Evolutionary conservation across 768 basidiomycete genomes (phyloP).

Genomic region (Psilocybe cyanescens): DNA sequence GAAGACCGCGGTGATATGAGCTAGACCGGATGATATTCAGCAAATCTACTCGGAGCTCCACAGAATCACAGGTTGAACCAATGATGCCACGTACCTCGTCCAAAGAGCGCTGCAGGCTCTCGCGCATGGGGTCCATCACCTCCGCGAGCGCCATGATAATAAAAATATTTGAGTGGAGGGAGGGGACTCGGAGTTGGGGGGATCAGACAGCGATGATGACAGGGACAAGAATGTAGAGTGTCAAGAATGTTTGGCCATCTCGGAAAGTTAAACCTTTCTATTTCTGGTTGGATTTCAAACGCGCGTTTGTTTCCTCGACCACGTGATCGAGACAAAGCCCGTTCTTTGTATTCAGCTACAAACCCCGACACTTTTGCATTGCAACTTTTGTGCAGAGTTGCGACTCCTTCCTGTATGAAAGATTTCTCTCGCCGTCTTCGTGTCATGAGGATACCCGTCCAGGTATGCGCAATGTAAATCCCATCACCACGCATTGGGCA

Average conservation of each 20-base stretch:
- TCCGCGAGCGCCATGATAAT: conserved; percentile 29
- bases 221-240: background rate
- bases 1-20: conserved; percentile 67
- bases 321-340: conserved; percentile 1
- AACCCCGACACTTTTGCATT: background rate
- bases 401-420: background rate
- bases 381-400: too few relatives aligned
- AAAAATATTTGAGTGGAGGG: background rate
- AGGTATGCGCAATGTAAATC: background rate
- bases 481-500: background rate
- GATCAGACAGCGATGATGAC: background rate
- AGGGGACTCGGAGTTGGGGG: background rate
- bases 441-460: too few relatives aligned
- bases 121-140: conserved; percentile 39
- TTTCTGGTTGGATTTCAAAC: conserved; percentile 2
- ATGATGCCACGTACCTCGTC: conserved; percentile 59
- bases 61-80: background rate
- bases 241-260: conserved; percentile 1
- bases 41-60: background rate
- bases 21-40: conserved; percentile 38
- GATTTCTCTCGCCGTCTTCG: too few relatives aligned
- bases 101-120: conserved; percentile 59
- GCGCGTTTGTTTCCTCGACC: background rate
- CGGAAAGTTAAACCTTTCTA: background rate
- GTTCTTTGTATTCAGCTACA: background rate